Evolutionary conservation across 78 protist species (phyloP).

Genomic region (Kipferlia bialata): DNA sequence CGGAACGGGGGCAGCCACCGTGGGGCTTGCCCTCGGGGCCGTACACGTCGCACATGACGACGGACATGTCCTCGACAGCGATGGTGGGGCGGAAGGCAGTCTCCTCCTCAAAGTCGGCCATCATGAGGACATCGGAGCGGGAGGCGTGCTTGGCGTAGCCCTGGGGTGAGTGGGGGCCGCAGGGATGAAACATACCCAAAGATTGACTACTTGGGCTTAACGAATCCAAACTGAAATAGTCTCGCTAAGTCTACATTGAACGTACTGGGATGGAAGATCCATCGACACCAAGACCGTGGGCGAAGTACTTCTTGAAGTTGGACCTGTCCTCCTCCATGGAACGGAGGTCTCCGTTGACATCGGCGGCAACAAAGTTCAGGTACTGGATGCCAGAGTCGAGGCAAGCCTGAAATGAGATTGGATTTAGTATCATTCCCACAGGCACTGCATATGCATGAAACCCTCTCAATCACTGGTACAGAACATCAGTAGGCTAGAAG

Average conservation of each 20-base stretch:
- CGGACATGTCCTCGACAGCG: not conserved
- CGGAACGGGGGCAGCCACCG: not conserved
- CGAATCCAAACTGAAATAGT: too few species aligned
- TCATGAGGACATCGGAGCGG: not conserved
- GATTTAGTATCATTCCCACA: too few species aligned
- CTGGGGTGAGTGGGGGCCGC: not conserved
- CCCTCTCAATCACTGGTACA: too few species aligned
- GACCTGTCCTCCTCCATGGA: not conserved
- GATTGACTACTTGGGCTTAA: too few species aligned
- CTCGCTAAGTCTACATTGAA: too few species aligned
- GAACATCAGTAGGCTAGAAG: too few species aligned
- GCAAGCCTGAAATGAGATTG: too few species aligned
- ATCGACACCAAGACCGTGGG: not conserved
- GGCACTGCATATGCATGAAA: too few species aligned
- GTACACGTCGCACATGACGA: not conserved
- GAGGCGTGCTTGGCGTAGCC: constrained; percentile 11
- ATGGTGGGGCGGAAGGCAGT: not conserved
- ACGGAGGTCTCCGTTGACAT: not conserved
- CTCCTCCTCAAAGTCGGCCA: not conserved
- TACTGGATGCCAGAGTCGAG: not conserved
- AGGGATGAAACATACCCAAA: too few species aligned
- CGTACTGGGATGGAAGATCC: constrained; percentile 2
- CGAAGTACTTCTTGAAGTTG: not conserved
- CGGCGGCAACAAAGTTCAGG: not conserved
- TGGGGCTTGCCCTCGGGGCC: not conserved